These are phyloP conservation scores for Beauveria sp. DNA, from an alignment of 2,329 filamentous ascomycete species.

Conservation along the genomic window DNA sequence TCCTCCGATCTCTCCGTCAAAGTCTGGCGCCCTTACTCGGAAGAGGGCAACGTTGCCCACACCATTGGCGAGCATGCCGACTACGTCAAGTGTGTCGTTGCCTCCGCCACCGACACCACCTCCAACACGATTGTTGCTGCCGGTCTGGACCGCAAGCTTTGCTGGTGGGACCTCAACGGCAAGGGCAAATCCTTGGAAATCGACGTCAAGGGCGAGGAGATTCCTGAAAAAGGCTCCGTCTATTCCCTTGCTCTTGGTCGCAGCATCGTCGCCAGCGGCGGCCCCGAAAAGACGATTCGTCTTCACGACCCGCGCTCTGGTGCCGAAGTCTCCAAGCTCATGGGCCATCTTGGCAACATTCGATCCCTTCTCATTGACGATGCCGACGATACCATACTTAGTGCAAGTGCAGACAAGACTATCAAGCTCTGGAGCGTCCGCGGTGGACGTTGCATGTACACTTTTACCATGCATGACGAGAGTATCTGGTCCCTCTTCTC, in stretches of 20 bases:
- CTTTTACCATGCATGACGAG: constrained; percentile 97
- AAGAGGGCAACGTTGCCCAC: constrained; percentile 46
- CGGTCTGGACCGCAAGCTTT: constrained; percentile 85
- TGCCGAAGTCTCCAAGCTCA: constrained; percentile 88
- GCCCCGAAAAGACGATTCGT: constrained; percentile 86
- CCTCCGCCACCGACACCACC: constrained; percentile 52
- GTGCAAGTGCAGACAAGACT: constrained; percentile 90
- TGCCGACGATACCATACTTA: constrained; percentile 84
- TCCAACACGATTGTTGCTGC: constrained; percentile 89
- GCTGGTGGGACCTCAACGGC: constrained; percentile 87
- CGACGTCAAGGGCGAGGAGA: constrained; percentile 74
- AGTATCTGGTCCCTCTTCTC: constrained; percentile 96
- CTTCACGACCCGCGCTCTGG: constrained; percentile 88
- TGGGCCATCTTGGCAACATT: constrained; percentile 92
- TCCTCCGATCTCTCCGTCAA: constrained; percentile 94
- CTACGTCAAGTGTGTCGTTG: constrained; percentile 91
- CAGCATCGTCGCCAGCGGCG: constrained; percentile 81
- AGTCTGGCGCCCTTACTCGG: constrained; percentile 71
- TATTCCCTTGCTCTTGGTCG: constrained; percentile 80
- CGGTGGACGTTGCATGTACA: constrained; percentile 93
- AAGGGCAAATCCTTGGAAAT: constrained; percentile 82
- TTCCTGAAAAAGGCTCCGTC: constrained; percentile 84
- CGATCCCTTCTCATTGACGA: constrained; percentile 85
- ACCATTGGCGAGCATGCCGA: constrained; percentile 91
- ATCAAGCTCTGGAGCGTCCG: constrained; percentile 98